A percentile compares a stretch with the other conserved stretches of the same genome.
Conservation (phyloP, 2,329 filamentous ascomycete species). For the Aspergillus felis region DNA sequence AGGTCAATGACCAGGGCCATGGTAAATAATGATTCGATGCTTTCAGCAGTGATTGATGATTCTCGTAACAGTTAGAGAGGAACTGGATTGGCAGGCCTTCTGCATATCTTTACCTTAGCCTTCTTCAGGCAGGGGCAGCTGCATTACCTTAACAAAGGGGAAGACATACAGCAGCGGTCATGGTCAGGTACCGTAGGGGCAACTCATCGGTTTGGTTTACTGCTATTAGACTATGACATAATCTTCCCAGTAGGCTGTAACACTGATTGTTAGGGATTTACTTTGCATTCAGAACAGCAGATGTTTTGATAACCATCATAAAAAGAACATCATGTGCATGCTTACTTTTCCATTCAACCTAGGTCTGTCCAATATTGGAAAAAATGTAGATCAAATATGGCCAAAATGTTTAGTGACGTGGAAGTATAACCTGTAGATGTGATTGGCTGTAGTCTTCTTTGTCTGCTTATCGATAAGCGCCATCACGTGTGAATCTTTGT, state of each 20-base stretch:
- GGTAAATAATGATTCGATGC: not conserved
- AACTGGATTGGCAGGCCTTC: not conserved
- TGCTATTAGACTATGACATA: not conserved
- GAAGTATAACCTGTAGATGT: not conserved
- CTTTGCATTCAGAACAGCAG: no score
- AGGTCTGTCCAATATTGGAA: not conserved
- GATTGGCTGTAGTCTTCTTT: not conserved
- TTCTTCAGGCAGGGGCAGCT: not conserved
- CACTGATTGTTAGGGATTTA: not conserved
- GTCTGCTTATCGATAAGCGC: conserved; percentile 19
- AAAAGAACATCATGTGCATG: not conserved
- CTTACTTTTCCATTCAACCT: not conserved
- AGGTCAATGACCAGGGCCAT: conserved; percentile 24
- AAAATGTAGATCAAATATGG: not conserved
- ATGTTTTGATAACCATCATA: not conserved
- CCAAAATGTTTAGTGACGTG: not conserved
- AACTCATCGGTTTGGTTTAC: not conserved
- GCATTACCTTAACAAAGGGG: not conserved
- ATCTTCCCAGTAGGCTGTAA: not conserved
- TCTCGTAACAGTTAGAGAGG: not conserved
- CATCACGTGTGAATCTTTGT: conserved; percentile 15
- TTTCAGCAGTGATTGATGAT: not conserved
- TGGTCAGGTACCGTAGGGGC: not conserved
- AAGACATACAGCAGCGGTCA: not conserved
- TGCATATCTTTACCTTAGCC: not conserved